Conservation (phyloP, 192 early-diverging fungal genomes). For the Coemansia sp. region DNA sequence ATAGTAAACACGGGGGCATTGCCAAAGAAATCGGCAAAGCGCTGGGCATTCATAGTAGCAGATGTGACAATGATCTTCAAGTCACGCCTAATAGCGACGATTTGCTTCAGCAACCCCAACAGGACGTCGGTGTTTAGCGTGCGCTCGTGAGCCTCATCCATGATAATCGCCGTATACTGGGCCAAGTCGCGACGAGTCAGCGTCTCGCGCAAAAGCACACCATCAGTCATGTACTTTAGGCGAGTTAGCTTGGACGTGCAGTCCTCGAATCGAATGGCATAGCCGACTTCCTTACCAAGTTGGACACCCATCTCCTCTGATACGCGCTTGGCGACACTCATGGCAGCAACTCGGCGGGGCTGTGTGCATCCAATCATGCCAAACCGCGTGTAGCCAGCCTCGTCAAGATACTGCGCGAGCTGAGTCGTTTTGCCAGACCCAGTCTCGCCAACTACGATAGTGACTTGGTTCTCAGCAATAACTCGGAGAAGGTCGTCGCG, state of each 20-base stretch:
- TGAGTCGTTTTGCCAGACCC: slow-evolving; percentile 99
- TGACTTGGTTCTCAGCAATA: slow-evolving; percentile 87
- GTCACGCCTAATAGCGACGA: slow-evolving; percentile 79
- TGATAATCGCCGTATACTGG: slow-evolving; percentile 90
- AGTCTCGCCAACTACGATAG: slow-evolving; percentile 95
- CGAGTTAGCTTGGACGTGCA: slow-evolving; percentile 86
- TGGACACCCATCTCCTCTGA: slow-evolving; percentile 94
- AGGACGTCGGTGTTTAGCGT: slow-evolving; percentile 96
- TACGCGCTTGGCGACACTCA: slow-evolving; percentile 98
- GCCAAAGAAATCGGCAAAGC: slow-evolving; percentile 89
- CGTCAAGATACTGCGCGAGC: slow-evolving; percentile 97
- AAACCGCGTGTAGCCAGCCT: slow-evolving; percentile 84
- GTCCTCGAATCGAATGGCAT: slow-evolving; percentile 99
- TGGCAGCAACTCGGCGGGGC: slow-evolving; percentile 97
- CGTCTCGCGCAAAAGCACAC: slow-evolving; percentile 93
- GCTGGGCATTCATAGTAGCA: slow-evolving; percentile 94
- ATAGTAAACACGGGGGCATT: slow-evolving; percentile 95
- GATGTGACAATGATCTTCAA: slow-evolving; percentile 96
- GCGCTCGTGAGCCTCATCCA: slow-evolving; percentile 99
- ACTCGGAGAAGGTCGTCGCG: slow-evolving; percentile 85
- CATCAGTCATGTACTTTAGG: slow-evolving; percentile 99
- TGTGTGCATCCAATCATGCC: slow-evolving; percentile 99
- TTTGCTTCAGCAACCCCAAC: slow-evolving; percentile 89
- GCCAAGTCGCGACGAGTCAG: slow-evolving; percentile 80
- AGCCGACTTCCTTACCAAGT: slow-evolving; percentile 94